Base-by-base conservation (phyloP, 768 basidiomycete genomes). In the Phanerochaete sordida region DNA sequence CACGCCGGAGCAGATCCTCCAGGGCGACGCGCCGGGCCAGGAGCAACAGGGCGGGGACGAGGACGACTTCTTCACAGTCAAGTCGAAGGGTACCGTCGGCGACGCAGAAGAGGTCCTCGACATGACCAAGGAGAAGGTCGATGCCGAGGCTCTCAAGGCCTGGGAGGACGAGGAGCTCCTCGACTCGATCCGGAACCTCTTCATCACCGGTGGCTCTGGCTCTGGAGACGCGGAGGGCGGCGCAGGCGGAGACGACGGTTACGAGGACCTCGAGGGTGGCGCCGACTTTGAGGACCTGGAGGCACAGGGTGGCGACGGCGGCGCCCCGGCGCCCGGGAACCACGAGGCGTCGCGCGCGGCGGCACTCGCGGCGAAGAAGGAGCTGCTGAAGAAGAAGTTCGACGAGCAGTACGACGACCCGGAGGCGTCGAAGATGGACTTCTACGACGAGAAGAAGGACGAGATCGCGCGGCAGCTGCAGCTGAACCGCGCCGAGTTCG, bases 381-480 rank as follows among this genome's bases (percentile, higher is more conserved):
- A 91, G 66, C 84, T 81, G 1, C 82, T 98, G 60, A 97, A 97
- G 74, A 86, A 87, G 64, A 95, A 96, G 72, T 99, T 99, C 70
- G 93, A 99, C 73, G 92, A 93, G 66, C 90, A 96, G 73, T 98
- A 98, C 73, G 94, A 97, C 71, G 93, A 95, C 64, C 90, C 91
- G 2, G 88, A 91, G 46, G 79, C 82, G 57, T 75, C 85, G 58
- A 89, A 91, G 66, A 74, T 85, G 71, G 92, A 94, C 68, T 97
- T 97, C 68, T 99, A 97, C 77, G 84, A 88, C 51, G 85, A 89
- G 69, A 87, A 90, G 72, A 99, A 98, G 76, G 91, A 91, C 21
- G 93, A 95, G 68, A 91, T 99, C 69, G 84, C 92, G 23, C 81
- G 82, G 9, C 95, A 97, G 68, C 85, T 88, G 28, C 81, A 84